A percentile compares a stretch with the other conserved stretches of the same genome.
Conservation (phyloP, 768 basidiomycete genomes). For the Podaxis mareebaensis region DNA sequence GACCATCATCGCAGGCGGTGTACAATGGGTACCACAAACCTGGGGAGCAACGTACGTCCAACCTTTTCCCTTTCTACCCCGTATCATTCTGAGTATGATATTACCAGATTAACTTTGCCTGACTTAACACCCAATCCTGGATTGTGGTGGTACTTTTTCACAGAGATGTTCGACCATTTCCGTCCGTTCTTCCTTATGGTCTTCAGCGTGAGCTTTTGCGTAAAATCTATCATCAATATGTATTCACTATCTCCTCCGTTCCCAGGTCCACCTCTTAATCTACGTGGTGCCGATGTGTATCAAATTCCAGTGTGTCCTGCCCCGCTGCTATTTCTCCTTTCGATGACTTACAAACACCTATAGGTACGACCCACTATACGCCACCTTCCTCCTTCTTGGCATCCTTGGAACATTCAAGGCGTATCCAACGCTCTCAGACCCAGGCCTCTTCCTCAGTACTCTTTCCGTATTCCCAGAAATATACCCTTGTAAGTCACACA, state of each 20-base stretch:
- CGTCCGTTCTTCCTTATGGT: constrained; percentile 93
- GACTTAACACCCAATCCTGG: constrained; percentile 95
- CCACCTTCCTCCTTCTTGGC: constrained; percentile 73
- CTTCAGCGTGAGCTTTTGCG: constrained; percentile 70
- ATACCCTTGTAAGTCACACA: constrained; percentile 64
- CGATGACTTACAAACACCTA: neutral
- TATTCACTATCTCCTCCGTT: neutral
- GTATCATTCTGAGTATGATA: constrained; percentile 5
- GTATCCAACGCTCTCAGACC: constrained; percentile 89
- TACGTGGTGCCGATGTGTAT: constrained; percentile 85
- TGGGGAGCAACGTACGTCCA: constrained; percentile 80
- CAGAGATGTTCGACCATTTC: constrained; percentile 99
- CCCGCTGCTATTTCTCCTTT: neutral
- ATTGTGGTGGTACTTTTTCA: constrained; percentile 99
- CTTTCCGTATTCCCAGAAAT: constrained; percentile 82
- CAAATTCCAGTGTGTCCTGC: constrained; percentile 70
- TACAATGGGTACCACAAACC: constrained; percentile 71
- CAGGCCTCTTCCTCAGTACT: constrained; percentile 83
- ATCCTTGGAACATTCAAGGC: constrained; percentile 85
- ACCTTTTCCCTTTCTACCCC: neutral
- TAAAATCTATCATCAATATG: neutral
- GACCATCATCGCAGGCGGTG: constrained; percentile 58
- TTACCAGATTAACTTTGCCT: constrained; percentile 69
- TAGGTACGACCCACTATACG: constrained; percentile 86
- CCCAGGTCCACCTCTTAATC: constrained; percentile 75